phyloP scores from a whole-genome alignment of 164 flowering plant species.

The Hamamelis virginiana region DNA sequence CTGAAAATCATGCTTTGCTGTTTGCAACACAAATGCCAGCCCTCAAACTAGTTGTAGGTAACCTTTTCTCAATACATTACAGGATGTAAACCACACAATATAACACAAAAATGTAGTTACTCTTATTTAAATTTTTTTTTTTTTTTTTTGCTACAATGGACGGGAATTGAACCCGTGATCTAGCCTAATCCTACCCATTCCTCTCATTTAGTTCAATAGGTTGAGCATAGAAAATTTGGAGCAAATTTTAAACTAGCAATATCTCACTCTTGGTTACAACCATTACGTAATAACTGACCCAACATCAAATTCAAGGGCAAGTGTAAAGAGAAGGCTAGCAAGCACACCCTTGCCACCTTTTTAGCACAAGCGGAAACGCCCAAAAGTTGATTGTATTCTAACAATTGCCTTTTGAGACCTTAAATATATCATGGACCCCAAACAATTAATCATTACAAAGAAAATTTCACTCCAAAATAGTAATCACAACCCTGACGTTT shows the following conservation, averaged over 20 bases:
- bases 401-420: not conserved
- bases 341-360: not conserved
- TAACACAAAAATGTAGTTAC: not conserved
- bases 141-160: no score
- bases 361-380: not conserved
- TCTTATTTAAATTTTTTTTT: no score
- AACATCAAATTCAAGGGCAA: no score
- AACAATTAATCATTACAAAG: not conserved
- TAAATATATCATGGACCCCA: not conserved
- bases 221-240: not conserved
- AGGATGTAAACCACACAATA: no score
- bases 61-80: no score
- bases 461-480: not conserved
- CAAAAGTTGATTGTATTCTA: not conserved
- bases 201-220: constrained; percentile 1
- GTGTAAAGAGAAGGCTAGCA: not conserved
- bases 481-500: not conserved
- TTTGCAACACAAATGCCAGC: no score
- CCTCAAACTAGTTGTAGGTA: no score
- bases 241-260: not conserved
- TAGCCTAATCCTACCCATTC: no score
- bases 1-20: no score
- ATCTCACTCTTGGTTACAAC: no score
- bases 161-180: no score
- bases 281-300: no score